Conservation (phyloP, 192 early-diverging fungal species). For the Coemansia interrupta region DNA sequence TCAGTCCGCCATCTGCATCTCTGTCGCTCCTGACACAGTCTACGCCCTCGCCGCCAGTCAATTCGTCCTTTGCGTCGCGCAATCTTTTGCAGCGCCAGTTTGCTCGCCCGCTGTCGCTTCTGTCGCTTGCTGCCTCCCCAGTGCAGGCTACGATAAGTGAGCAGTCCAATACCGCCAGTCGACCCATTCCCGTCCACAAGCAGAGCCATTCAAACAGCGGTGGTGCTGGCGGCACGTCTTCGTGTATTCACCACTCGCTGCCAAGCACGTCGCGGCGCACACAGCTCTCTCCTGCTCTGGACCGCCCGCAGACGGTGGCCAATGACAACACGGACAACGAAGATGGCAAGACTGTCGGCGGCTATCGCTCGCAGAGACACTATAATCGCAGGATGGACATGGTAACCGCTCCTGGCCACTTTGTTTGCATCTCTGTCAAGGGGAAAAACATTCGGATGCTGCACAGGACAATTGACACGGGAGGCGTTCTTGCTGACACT, state of each 20-base stretch:
- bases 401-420: too few species aligned
- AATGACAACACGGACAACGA: not conserved
- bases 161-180: not conserved
- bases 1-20: constrained; percentile 9
- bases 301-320: not conserved
- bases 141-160: not conserved
- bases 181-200: not conserved
- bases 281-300: not conserved
- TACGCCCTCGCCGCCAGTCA: not conserved
- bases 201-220: not conserved
- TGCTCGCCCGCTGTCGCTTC: constrained; percentile 3
- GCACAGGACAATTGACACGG: too few species aligned
- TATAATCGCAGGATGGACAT: too few species aligned
- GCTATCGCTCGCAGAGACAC: too few species aligned
- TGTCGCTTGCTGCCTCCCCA: not conserved
- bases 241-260: constrained; percentile 4
- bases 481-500: not conserved
- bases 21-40: not conserved
- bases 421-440: too few species aligned
- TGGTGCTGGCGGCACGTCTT: not conserved
- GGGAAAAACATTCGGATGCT: too few species aligned
- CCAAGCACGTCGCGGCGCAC: constrained; percentile 1
- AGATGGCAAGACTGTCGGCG: too few species aligned
- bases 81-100: not conserved
- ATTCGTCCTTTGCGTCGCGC: not conserved